These are phyloP conservation scores for Mariannaea sp. DNA, from an alignment of 2,329 filamentous ascomycete species.

Conservation along the genomic window DNA sequence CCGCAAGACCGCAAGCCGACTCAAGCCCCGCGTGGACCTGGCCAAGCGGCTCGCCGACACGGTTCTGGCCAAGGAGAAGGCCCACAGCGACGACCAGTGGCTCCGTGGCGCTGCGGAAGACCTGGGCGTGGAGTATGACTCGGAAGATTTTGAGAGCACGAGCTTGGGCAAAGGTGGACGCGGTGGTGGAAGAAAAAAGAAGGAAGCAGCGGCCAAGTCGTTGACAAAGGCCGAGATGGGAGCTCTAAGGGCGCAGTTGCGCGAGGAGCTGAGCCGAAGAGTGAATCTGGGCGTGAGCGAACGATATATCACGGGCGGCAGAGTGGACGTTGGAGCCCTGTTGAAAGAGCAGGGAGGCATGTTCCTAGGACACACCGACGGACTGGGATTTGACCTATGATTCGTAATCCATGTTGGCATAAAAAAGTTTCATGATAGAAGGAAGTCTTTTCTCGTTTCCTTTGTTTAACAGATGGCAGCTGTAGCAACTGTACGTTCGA, in stretches of 20 bases:
- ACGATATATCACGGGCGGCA: constrained; percentile 79
- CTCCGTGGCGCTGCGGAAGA: constrained; percentile 85
- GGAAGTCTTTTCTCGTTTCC: too few relatives aligned
- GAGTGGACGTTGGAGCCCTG: constrained; percentile 81
- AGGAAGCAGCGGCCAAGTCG: constrained; percentile 70
- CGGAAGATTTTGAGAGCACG: constrained; percentile 80
- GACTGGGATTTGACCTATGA: constrained; percentile 39
- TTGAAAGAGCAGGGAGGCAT: constrained; percentile 57
- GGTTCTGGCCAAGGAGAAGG: constrained; percentile 83
- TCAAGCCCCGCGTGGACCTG: constrained; percentile 77
- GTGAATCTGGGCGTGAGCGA: constrained; percentile 90
- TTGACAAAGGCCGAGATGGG: constrained; percentile 76
- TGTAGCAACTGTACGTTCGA: neutral
- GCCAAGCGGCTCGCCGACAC: constrained; percentile 89
- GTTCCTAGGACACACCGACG: constrained; percentile 49
- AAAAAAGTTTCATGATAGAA: neutral
- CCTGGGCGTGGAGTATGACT: constrained; percentile 91
- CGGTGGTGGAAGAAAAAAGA: constrained; percentile 73
- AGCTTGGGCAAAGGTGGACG: constrained; percentile 67
- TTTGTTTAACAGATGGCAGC: neutral
- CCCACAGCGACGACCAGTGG: constrained; percentile 82
- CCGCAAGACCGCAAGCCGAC: constrained; percentile 72
- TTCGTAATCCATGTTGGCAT: neutral
- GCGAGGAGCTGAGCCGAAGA: constrained; percentile 69
- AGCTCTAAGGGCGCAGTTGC: constrained; percentile 72